Base-by-base conservation (phyloP, 2,329 filamentous ascomycete species). In the Penicillium brevicompactum region DNA sequence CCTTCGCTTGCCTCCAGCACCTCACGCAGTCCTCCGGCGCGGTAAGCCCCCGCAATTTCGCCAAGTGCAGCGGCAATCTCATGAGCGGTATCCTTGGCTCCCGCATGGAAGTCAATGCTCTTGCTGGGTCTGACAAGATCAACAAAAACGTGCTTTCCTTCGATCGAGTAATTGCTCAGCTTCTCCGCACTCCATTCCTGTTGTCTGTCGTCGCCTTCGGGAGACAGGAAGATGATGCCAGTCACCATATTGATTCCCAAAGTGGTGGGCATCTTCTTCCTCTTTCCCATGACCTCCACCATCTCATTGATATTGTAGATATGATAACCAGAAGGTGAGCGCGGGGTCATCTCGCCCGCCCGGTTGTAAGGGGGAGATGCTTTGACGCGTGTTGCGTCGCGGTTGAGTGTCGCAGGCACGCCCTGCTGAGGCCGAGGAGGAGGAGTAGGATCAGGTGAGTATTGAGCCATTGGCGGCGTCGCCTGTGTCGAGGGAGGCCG, bases 281-380 rank as follows among this genome's bases (percentile, higher is more conserved):
- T 89, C 79, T 96, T 96, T 53, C 93, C 93, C 86, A 96, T 92
- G 43, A 94, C 86, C n/a, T 92, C 93, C 4, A 96, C 86, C 89
- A 96, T 96, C 76, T 97, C 93, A 70, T 92, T 96, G 67, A 97
- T 92, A 67, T 96, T 97, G 76, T 97, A 97, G 73, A 97, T 82
- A 69, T 95, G 92, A 70, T 92, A 97, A 2, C 90, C 91, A 16
- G 90, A 90, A 5, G 90, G 90, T 2, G 88, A 87, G 30, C 74
- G 70, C 22, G 80, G 78, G 2, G 82, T 77, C 47, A 80, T 76
- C 53, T 81, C 76, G 24, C 76, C 70, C 46, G 75, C 74, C 66
- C 83, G 70, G 62, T 81, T 84, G 63, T 82, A 80, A 7, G 84
- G 82, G 27, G 83, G 83, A 2, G 84, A 86, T 46, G 80, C 75